These are phyloP conservation scores for Plasmopara muralis DNA, from an alignment of 352 stramenopile species.

Conservation along the genomic window DNA sequence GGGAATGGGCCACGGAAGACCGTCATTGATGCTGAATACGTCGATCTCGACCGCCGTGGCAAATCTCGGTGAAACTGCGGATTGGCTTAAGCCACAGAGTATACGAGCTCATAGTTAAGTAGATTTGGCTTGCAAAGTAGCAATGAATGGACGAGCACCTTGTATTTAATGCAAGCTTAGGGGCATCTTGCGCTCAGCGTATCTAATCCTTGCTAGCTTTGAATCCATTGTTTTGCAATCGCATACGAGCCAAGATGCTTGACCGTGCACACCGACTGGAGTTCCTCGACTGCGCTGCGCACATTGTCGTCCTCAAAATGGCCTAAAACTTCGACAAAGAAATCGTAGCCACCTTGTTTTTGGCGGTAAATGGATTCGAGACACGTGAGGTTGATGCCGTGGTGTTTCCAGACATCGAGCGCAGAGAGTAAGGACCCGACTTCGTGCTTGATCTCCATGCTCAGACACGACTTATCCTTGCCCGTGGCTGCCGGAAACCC, in stretches of 20 bases:
- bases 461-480: constrained; percentile 78
- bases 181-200: not conserved
- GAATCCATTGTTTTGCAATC: constrained; percentile 41
- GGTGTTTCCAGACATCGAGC: constrained; percentile 76
- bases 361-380: constrained; percentile 84
- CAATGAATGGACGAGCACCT: no score
- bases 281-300: constrained; percentile 40
- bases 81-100: no score
- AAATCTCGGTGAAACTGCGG: constrained; percentile 18
- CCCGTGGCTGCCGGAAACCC: constrained; percentile 53
- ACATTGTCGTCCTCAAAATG: constrained; percentile 71
- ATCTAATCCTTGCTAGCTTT: constrained; percentile 25
- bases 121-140: no score
- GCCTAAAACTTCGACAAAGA: constrained; percentile 79
- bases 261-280: constrained; percentile 54
- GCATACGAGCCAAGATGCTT: constrained; percentile 79
- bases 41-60: constrained; percentile 40
- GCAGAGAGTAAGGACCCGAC: constrained; percentile 76
- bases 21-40: constrained; percentile 68
- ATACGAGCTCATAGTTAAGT: no score
- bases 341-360: constrained; percentile 70
- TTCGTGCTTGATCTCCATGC: constrained; percentile 83
- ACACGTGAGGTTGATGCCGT: constrained; percentile 75
- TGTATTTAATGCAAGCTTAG: not conserved
- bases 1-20: constrained; percentile 36